Evolutionary conservation across 495 filamentous ascomycete genomes (phyloP).

Genomic region (Aspergillus heteromorphus): DNA sequence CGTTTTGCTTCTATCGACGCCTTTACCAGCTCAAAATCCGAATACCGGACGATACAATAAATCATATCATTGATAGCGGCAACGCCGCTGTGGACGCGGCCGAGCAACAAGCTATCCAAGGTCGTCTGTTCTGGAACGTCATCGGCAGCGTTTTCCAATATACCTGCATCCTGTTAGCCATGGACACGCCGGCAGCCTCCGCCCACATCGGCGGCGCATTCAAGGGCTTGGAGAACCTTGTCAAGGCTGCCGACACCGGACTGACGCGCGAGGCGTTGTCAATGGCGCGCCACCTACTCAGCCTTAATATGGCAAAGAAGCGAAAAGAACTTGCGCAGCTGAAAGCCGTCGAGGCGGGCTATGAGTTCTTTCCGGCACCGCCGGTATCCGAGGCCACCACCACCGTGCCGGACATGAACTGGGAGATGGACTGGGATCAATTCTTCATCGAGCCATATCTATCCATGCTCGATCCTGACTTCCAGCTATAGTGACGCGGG

Average conservation of each 20-base stretch:
- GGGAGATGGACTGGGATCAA: slow-evolving; percentile 26
- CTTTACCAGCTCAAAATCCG: slow-evolving; percentile 23
- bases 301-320: slow-evolving; percentile 25
- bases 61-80: slow-evolving; percentile 22
- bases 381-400: slow-evolving; percentile 10
- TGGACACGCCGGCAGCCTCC: slow-evolving; percentile 22
- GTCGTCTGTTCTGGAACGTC: slow-evolving; percentile 29
- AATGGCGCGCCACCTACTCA: slow-evolving; percentile 27
- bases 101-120: slow-evolving; percentile 20
- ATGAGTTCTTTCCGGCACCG: slow-evolving; percentile 12
- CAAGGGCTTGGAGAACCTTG: slow-evolving; percentile 26
- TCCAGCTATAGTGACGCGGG: slow-evolving; percentile 10
- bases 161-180: slow-evolving; percentile 24
- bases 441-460: slow-evolving; percentile 27
- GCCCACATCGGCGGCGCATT: slow-evolving; percentile 20
- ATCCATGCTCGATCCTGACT: slow-evolving; percentile 19
- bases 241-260: slow-evolving; percentile 22
- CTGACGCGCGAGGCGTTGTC: slow-evolving; percentile 28
- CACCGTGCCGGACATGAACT: slow-evolving; percentile 15
- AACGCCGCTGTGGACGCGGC: slow-evolving; percentile 22
- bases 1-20: slow-evolving; percentile 31
- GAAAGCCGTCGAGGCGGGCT: slow-evolving; percentile 26
- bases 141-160: slow-evolving; percentile 33
- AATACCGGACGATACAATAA: slow-evolving; percentile 19
- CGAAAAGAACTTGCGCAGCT: slow-evolving; percentile 24